phyloP scores from a whole-genome alignment of 768 basidiomycete species.

The Leccinum longicurvipes region DNA sequence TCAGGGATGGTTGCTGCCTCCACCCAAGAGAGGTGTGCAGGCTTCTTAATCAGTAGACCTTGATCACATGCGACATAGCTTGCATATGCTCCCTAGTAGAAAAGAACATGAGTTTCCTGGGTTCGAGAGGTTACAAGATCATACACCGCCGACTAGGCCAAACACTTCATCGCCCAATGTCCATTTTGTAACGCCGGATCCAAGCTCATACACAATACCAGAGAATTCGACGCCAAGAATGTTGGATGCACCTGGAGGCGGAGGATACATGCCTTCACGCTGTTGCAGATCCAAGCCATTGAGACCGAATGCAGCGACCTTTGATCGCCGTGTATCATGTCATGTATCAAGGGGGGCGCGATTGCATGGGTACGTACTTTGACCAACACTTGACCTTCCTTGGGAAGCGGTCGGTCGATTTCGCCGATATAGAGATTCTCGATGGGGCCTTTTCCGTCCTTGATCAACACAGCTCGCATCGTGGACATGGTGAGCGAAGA shows the following conservation, averaged over 20 bases:
- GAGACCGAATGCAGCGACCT: conserved; percentile 84
- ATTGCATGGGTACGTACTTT: conserved; percentile 47
- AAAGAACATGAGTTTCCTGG: background rate
- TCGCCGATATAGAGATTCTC: conserved; percentile 81
- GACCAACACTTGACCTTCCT: conserved; percentile 66
- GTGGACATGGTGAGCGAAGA: conserved; percentile 12
- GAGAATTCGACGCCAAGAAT: conserved; percentile 90
- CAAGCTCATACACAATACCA: conserved; percentile 56
- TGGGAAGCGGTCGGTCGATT: conserved; percentile 55
- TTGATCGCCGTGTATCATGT: conserved; percentile 1
- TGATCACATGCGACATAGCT: conserved; percentile 72
- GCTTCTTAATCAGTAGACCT: conserved; percentile 72
- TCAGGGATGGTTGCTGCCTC: conserved; percentile 86
- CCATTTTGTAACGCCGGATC: conserved; percentile 50
- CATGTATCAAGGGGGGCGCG: background rate
- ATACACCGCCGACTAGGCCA: conserved; percentile 77
- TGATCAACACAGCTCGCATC: conserved; percentile 82
- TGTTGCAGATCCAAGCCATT: conserved; percentile 85
- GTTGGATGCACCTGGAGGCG: conserved; percentile 69
- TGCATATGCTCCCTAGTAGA: conserved; percentile 79
- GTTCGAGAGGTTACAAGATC: conserved; percentile 1
- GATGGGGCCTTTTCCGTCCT: conserved; percentile 68
- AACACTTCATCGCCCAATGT: conserved; percentile 68
- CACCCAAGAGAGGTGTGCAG: conserved; percentile 67
- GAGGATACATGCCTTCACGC: conserved; percentile 68